phyloP scores from a whole-genome alignment of 2,329 filamentous ascomycete species.

The Cladosporium sphaerospermum region DNA sequence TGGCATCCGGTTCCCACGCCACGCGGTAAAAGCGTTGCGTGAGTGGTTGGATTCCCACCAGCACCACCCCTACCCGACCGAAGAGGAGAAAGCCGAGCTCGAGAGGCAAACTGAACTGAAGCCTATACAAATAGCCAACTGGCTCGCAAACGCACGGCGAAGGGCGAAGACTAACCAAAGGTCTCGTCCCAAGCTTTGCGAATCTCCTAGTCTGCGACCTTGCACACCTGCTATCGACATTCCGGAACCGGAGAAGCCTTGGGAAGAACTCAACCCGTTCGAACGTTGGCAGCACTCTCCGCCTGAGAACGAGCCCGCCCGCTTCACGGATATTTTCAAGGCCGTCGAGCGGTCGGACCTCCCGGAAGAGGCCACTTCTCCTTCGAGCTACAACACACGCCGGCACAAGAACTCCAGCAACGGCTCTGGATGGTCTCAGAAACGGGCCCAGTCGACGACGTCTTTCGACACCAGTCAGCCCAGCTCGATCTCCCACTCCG shows the following conservation, averaged over 20 bases:
- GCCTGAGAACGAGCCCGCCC: slow-evolving; percentile 63
- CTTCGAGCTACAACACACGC: slow-evolving; percentile 33
- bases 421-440: slow-evolving; percentile 46
- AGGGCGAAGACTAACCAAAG: slow-evolving; percentile 69
- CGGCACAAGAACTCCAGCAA: slow-evolving; percentile 45
- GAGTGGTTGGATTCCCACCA: slow-evolving; percentile 77
- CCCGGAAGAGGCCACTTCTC: slow-evolving; percentile 21
- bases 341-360: slow-evolving; percentile 43
- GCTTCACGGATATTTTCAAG: slow-evolving; percentile 57
- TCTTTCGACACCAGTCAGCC: slow-evolving; percentile 45
- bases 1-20: slow-evolving; percentile 70
- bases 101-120: slow-evolving; percentile 74
- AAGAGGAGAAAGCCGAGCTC: slow-evolving; percentile 76
- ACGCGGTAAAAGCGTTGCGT: slow-evolving; percentile 74
- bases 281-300: slow-evolving; percentile 65
- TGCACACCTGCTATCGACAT: slow-evolving; percentile 66
- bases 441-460: slow-evolving; percentile 47
- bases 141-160: slow-evolving; percentile 83
- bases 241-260: slow-evolving; percentile 44
- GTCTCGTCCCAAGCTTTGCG: slow-evolving; percentile 33
- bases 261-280: slow-evolving; percentile 53
- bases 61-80: slow-evolving; percentile 79
- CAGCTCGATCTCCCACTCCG: slow-evolving; percentile 20
- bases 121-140: slow-evolving; percentile 80
- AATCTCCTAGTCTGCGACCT: slow-evolving; percentile 60